Base-by-base conservation (phyloP, 2,329 filamentous ascomycete genomes). In the Juglanconis oblonga region DNA sequence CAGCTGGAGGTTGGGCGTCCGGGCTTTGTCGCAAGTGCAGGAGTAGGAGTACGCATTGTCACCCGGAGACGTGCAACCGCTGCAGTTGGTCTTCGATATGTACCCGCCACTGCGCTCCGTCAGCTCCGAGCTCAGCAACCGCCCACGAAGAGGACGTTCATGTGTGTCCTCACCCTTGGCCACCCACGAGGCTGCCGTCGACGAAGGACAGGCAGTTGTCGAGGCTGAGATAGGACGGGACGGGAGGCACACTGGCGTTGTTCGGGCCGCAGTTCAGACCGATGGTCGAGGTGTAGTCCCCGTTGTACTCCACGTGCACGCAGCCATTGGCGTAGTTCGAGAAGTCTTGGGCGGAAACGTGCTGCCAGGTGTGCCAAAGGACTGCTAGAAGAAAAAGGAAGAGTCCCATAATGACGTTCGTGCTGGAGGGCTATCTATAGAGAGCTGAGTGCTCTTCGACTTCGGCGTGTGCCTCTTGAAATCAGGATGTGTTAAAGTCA, bases 261-360 rank as follows among this genome's bases (percentile, higher is more conserved):
- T 38, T 57, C 17, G 40, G 13, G 35, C 50, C 57, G 42, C 60
- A 62, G 49, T 53, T 44, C 24, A 44, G 24, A 11, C 55, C 60
- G 14, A 51, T 53, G 17, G 53, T 36, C 14, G 40, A 36, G 4
- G 53, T 60, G n/a, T 14, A 40, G 33, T 56, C 57, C 7, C 29
- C 53, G 29, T 44, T 59, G 45, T 53, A 62, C 2, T 31, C 52
- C n/a, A 31, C 52, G 17, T 36, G 36, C 10, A n/a, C 17, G 36
- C 60, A 62, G 40, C 56, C 57, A 8, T 57, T 52, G 14, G 44
- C 49, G 31, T 52, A 62, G 32, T 51, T 51, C n/a, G 60, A 59
- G 17, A 62, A 59, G 1, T 33, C 17, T 29, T 45, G 57, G n/a
- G 48, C 38, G 42, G 32, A 33, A 14, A 35, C 49, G 2, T 45